Evolutionary conservation across 2,329 filamentous ascomycete genomes (phyloP).

Genomic region (Pseudogymnoascus sp.): DNA sequence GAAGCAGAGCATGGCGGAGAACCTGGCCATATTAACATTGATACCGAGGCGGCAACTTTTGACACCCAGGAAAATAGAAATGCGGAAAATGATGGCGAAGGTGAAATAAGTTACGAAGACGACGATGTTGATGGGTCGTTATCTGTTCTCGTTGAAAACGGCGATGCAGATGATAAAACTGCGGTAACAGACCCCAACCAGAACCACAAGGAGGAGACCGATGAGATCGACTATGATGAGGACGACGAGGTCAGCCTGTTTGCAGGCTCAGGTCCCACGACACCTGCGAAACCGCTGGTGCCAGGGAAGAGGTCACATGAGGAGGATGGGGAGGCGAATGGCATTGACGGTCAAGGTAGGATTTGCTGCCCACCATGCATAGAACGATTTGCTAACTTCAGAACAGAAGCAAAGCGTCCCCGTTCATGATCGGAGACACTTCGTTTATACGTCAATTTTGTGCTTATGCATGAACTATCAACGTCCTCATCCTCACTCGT

Average conservation of each 20-base stretch:
- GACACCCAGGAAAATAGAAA: conserved; percentile 11
- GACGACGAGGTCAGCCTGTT: conserved; percentile 21
- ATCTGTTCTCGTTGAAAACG: conserved; percentile 18
- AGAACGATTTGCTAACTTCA: conserved; percentile 16
- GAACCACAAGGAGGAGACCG: conserved; percentile 18
- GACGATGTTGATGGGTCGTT: conserved; percentile 14
- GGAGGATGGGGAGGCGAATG: conserved; percentile 25
- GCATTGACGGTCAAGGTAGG: conserved; percentile 22
- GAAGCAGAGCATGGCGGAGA: background rate
- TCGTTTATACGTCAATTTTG: conserved; percentile 2
- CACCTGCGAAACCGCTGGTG: background rate
- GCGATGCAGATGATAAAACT: conserved; percentile 31
- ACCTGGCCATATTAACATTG: conserved; percentile 1
- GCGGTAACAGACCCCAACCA: conserved; percentile 29
- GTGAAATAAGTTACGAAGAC: conserved; percentile 35
- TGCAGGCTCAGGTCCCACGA: conserved; percentile 18
- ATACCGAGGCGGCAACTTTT: background rate
- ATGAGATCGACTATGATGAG: conserved; percentile 33
- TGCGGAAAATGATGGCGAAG: conserved; percentile 21
- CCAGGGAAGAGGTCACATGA: conserved; percentile 9
- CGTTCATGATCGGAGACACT: conserved; percentile 21
- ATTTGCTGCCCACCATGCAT: background rate
- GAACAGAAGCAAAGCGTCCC: conserved; percentile 27
- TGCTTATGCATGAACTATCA: background rate
- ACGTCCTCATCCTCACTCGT: conserved; percentile 3